Base-by-base conservation (phyloP, 495 filamentous ascomycete species). In the Neurospora cerealis region DNA sequence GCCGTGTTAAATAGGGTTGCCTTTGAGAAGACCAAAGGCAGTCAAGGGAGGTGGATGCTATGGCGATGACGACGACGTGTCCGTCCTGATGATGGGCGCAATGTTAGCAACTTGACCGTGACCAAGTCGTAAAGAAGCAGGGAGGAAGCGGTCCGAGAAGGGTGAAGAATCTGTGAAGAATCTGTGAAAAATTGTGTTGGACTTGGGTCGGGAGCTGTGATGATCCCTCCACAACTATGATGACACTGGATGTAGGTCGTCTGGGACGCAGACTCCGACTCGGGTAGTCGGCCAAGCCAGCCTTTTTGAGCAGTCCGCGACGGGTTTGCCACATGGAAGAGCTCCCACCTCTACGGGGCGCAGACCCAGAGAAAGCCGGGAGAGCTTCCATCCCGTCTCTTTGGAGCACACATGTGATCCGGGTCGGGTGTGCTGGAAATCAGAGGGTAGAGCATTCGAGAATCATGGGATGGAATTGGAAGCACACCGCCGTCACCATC, bases 21-120 rank as follows among this genome's bases (percentile, higher is more conserved):
- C 90, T 92, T 92, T 91, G 89, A 89, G 75, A 79, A 82, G 85
- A 86, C 88, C 89, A 91, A 91, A 91, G 90, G 89, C 90, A 81
- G 80, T 81, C 79, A 41, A 21, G 41, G 46, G 38, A 71, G 54
- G 28, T 66, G 54, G 54, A 34, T 34, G 54, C 54, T 36, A 38
- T 36, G 44, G 44, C 28, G 39, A 41, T 9, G 32, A 69, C 17
- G 54, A 72, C 34, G 42, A 60, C 34, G 42, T 69, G 32, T 60
- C 28, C 15, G 28, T 34, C 42, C 54, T 72, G 54, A 60, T 34
- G n/a, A 46, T 40, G 28, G 42, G 34, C 54, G n/a, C 44, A 69
- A 24, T 37, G 44, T 34, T 46, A 72, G 54, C 28, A 66, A 66
- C 54, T 66, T 66, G 28, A 66, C 54, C 54, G 54, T 66, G 54